Percentiles rank a stretch among this genome's conserved stretches.
These are phyloP conservation scores for Umbelopsis vinacea DNA, from an alignment of 192 early-diverging fungal genomes.

Conservation along the genomic window DNA sequence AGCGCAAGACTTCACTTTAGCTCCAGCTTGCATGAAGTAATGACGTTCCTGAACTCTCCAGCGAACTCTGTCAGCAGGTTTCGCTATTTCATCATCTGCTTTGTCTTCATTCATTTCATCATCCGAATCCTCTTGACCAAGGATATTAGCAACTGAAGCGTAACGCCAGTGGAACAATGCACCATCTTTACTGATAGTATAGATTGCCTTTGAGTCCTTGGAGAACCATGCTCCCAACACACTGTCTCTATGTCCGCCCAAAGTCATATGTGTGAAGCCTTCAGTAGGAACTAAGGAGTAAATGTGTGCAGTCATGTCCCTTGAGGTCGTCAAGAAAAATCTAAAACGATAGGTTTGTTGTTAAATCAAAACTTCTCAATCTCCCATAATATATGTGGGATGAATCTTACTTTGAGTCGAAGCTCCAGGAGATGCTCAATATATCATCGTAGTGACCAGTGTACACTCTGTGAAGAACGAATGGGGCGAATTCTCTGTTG, in stretches of 20 bases:
- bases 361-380: not conserved
- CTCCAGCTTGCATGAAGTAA: constrained; percentile 81
- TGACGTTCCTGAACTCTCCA: constrained; percentile 69
- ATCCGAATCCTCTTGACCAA: constrained; percentile 56
- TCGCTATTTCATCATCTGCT: constrained; percentile 44
- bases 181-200: constrained; percentile 89
- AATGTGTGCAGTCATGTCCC: constrained; percentile 83
- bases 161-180: constrained; percentile 82
- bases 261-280: constrained; percentile 70
- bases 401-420: constrained; percentile 72
- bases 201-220: constrained; percentile 60
- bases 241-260: constrained; percentile 85
- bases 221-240: constrained; percentile 88
- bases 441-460: constrained; percentile 90
- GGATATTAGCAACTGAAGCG: constrained; percentile 45
- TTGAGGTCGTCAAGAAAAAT: constrained; percentile 62
- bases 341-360: constrained; percentile 11
- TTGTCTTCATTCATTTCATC: constrained; percentile 63
- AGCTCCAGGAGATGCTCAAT: constrained; percentile 80
- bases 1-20: constrained; percentile 77
- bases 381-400: not conserved
- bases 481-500: constrained; percentile 90
- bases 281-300: constrained; percentile 74
- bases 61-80: constrained; percentile 41
- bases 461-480: constrained; percentile 81